Conservation (phyloP, 208 protist species). For the Trypanosoma lewisi region DNA sequence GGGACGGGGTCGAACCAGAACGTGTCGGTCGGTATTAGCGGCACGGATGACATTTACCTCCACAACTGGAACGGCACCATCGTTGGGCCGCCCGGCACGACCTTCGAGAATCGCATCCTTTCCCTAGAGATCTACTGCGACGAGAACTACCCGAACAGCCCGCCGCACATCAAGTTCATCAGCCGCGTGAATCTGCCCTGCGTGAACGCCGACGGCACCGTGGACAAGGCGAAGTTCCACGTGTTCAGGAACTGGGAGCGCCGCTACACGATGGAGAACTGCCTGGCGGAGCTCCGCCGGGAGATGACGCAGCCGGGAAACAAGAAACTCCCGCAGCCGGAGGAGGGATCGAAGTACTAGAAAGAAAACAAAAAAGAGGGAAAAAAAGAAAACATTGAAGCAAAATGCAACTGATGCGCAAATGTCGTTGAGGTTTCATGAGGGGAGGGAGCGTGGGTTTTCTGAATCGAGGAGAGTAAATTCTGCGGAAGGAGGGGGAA, state of each 20-base stretch:
- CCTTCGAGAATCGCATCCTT: slow-evolving; percentile 90
- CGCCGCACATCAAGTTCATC: slow-evolving; percentile 82
- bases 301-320: slow-evolving; percentile 83
- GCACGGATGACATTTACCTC: slow-evolving; percentile 88
- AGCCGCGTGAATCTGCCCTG: slow-evolving; percentile 86
- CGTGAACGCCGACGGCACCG: slow-evolving; percentile 73
- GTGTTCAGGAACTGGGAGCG: slow-evolving; percentile 84
- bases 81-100: slow-evolving; percentile 81
- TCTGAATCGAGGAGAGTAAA: background rate
- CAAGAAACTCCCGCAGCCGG: slow-evolving; percentile 83
- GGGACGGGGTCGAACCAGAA: slow-evolving; percentile 83
- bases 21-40: slow-evolving; percentile 85
- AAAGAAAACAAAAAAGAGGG: background rate
- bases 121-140: slow-evolving; percentile 88
- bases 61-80: slow-evolving; percentile 93
- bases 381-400: background rate
- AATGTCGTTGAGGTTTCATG: no score
- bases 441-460: background rate
- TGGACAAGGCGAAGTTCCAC: slow-evolving; percentile 66
- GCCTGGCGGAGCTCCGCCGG: slow-evolving; percentile 79
- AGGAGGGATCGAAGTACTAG: slow-evolving; percentile 68
- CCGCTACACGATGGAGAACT: slow-evolving; percentile 83
- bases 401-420: background rate
- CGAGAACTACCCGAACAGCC: slow-evolving; percentile 84
- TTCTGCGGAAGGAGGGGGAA: background rate